Base-by-base conservation (phyloP, 2,329 filamentous ascomycete genomes). In the Fusarium agapanthi region DNA sequence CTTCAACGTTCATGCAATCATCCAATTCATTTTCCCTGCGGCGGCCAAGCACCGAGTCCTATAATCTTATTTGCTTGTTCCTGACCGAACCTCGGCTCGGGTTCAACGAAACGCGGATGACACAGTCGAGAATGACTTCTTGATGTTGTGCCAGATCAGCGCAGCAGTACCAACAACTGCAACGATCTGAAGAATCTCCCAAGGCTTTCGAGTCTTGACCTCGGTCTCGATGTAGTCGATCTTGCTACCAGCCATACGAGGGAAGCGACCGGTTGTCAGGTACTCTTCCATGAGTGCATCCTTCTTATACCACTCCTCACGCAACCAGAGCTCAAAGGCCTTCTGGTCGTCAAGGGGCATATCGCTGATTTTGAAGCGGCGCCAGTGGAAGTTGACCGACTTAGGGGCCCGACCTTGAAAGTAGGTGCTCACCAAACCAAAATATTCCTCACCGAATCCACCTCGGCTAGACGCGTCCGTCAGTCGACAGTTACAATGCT, bases 311-410 rank as follows among this genome's bases (percentile, higher is more conserved):
- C 96, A 99, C 48, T 95, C 89, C 63, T 93, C 91, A 37, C 91
- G 88, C 34, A 98, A 86, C 96, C 96, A 99, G 7, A 86, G 77
- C 64, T 97, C 94, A 77, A 99, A 99, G 12, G 88, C 86, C 44
- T 92, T 88, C 22, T 88, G 87, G 74, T 92, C 89, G 37, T 94
- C 88, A 15, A 97, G 87, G 0, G 95, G 95, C 47, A 99, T 97
- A 26, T 94, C 90, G 28, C 88, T 88, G 20, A 98, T 80, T 38
- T 89, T 88, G 82, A 97, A 98, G 15, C 95, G 91, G 59, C 96
- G 90, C 94, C 95, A 99, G 83, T 97, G 93, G 86, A 98, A 95
- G 82, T 98, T 98, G 77, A 98, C 95, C 4, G 95, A 97, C 80
- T 95, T 97, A 4, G 95, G 96, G 2, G 95, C 92, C 3, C 93